These are phyloP conservation scores for Barnettozyma sucrosica DNA, from an alignment of 805 yeast genomes.

Conservation along the genomic window DNA sequence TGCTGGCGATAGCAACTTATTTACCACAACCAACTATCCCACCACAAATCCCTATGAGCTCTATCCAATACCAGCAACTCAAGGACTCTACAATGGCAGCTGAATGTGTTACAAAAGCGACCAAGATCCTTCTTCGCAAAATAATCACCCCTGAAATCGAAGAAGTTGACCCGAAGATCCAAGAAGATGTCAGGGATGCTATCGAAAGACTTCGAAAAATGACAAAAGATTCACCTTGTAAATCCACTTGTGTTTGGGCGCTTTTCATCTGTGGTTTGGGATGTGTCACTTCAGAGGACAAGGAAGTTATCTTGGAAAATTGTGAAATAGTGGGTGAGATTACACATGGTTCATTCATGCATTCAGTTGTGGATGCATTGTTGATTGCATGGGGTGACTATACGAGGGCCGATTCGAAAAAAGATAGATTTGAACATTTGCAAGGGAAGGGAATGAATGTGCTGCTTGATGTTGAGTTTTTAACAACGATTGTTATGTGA, in stretches of 20 bases:
- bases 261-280: neutral
- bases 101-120: neutral
- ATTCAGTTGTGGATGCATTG: neutral
- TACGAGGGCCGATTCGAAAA: neutral
- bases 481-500: neutral
- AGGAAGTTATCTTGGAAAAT: neutral
- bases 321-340: neutral
- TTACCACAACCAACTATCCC: neutral
- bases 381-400: neutral
- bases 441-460: neutral
- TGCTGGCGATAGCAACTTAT: neutral
- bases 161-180: neutral
- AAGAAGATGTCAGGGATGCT: neutral
- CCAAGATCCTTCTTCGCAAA: neutral
- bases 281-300: neutral
- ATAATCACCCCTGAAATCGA: neutral
- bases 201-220: neutral
- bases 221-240: neutral
- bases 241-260: neutral
- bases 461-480: neutral
- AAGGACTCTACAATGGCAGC: neutral
- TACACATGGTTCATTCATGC: neutral
- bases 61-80: neutral
- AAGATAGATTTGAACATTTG: neutral
- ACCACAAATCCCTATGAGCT: neutral